Base-by-base conservation (phyloP, 2,329 filamentous ascomycete species). In the Pseudogymnoascus sp. region DNA sequence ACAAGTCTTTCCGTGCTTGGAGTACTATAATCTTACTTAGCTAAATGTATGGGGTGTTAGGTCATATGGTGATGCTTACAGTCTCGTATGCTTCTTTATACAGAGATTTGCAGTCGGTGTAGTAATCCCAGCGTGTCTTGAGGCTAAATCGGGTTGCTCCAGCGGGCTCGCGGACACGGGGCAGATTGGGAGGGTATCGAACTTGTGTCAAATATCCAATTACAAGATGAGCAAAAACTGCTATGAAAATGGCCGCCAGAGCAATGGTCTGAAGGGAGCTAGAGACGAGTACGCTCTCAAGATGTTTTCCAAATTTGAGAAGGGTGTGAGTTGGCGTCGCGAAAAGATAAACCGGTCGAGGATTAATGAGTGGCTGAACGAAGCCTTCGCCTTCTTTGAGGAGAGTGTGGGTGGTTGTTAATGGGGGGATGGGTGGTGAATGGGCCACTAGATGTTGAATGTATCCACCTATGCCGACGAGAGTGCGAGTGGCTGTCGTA, bases 1-100 rank as follows among this genome's bases (percentile, higher is more conserved):
- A 2, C 79, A 77, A 0, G 76, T 68, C 35, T 72, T 71, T n/a
- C 76, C 76, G 13, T 73, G 72, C 55, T 79, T 79, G 25, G 71
- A 68, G 63, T 78, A 79, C 76, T 80, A 27, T 7, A 10, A 27
- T 31, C 48, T 12, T 5, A 27, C 17, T 59, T 29, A 58, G 35
- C 12, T 59, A 42, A 27, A 13, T 31, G 33, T 5, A 17, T 15
- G 8, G 8, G 13, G 36, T 2, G 17, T n/a, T 13, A n/a, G 12
- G 12, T 13, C 12, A 48, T 8, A 48, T 7, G 42, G 9, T 12
- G 12, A 6, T 36, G 31, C 65, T 58, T 64, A 68, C 69, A 38
- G 68, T 68, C 17, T 73, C 65, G 10, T 74, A 73, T 0, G 72
- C 73, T 4, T 75, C 73, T 9, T 64, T 59, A 25, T 69, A 74